Evolutionary conservation across 2,329 filamentous ascomycete genomes (phyloP).

Genomic region (Monosporascus sp.): DNA sequence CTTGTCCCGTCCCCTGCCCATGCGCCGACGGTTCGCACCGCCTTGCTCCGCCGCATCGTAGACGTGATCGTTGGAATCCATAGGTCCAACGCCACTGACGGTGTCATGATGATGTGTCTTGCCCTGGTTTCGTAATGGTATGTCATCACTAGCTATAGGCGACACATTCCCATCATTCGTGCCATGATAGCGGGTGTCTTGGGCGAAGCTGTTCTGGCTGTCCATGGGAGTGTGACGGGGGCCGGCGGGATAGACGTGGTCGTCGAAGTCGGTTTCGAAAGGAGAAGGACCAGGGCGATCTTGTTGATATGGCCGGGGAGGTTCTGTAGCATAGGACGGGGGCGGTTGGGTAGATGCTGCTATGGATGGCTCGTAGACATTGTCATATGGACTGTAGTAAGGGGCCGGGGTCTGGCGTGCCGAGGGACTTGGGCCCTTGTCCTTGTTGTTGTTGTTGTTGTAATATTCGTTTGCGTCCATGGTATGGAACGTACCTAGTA

Average conservation of each 20-base stretch:
- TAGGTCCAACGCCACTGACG: slow-evolving; percentile 11
- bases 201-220: slow-evolving; percentile 38
- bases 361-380: slow-evolving; percentile 34
- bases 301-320: slow-evolving; percentile 17
- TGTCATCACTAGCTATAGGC: slow-evolving; percentile 44
- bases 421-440: slow-evolving; percentile 7
- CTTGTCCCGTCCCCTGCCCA: slow-evolving; percentile 35
- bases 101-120: slow-evolving; percentile 32
- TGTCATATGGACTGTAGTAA: slow-evolving; percentile 32
- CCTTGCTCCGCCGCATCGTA: slow-evolving; percentile 48
- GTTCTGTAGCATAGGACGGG: slow-evolving; percentile 34
- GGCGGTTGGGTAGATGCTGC: slow-evolving; percentile 38
- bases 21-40: slow-evolving; percentile 21
- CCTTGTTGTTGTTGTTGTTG: slow-evolving; percentile 26
- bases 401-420: slow-evolving; percentile 4
- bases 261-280: slow-evolving; percentile 63
- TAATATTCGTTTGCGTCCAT: slow-evolving; percentile 68
- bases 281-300: slow-evolving; percentile 40
- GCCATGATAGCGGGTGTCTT: slow-evolving; percentile 55
- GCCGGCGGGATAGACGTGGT: slow-evolving; percentile 57
- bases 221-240: slow-evolving; percentile 29
- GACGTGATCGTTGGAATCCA: slow-evolving; percentile 50
- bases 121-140: slow-evolving; percentile 49
- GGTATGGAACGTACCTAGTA: slow-evolving; percentile 16
- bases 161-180: slow-evolving; percentile 32